Base-by-base conservation (phyloP, 108 stramenopile genomes). In the Cyclotella sp. region DNA sequence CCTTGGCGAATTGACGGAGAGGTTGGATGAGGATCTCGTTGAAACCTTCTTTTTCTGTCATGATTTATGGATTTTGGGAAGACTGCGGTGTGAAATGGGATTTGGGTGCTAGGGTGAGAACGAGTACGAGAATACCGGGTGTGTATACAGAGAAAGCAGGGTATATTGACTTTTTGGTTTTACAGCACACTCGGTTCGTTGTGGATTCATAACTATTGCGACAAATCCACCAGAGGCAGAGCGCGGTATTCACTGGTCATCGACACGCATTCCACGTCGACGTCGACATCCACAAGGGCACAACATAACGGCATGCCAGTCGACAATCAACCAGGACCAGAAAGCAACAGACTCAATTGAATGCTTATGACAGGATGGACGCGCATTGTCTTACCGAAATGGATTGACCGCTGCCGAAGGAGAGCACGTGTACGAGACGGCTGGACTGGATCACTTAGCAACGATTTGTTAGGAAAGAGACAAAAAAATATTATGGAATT, bases 1-100 rank as follows among this genome's bases (percentile, higher is more conserved):
- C 98, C 90, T 98, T 99, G 78, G 87, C 87, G 70, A 99, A 99
- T 84, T 99, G 92, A 62, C 83, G 82, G 45, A 99, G 87, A 19
- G 99, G 99, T 68, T 97, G 92, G 61, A 99, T 95, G 72, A 98
- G 78, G 40, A 91, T 82, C 63, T 95, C 94, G 63, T 95, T 88
- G 79, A 95, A 93, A 82, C 94, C 94, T 91, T 93, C 92, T 80
- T 94, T 86, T 74, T 90, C 81, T 68, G 73, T 68, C 80, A 82
- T 85, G n/a, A 14, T 85, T 63, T 16, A 29, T 13, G 26, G 13
- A 27, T 9, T 18, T 26, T 29, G 68, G 29, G 51, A 12, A 10
- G 27, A 30, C 16, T n/a, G 52, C 21, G 21, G 6, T 14, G 68
- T 9, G 3, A 30, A 53, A 40, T 41, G 7, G 39, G 40, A 63